Evolutionary conservation across 73 alveolate genomes (phyloP).

Genomic region (Uronychia binucleata): DNA sequence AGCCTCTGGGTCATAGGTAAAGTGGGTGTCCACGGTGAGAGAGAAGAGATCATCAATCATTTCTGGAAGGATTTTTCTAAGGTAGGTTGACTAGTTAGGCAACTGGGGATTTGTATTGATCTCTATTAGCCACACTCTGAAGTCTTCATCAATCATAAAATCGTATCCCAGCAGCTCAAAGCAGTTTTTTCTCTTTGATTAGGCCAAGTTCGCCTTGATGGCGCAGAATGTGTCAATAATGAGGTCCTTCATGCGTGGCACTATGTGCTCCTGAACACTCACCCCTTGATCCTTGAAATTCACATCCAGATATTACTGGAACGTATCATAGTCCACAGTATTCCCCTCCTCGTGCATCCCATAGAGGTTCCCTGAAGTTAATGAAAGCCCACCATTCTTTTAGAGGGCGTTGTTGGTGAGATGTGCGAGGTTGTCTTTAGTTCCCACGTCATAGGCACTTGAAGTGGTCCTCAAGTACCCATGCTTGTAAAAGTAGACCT

Average conservation of each 20-base stretch:
- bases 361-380: constrained; percentile 43
- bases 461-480: constrained; percentile 60
- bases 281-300: constrained; percentile 61
- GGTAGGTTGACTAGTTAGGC: constrained; percentile 76
- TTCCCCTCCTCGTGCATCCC: constrained; percentile 89
- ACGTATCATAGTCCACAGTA: constrained; percentile 74
- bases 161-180: constrained; percentile 92
- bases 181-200: constrained; percentile 72
- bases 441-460: constrained; percentile 46
- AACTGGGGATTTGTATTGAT: constrained; percentile 91
- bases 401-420: constrained; percentile 88
- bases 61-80: constrained; percentile 79
- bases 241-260: constrained; percentile 87
- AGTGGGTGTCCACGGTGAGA: constrained; percentile 68
- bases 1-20: constrained; percentile 6
- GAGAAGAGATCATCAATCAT: constrained; percentile 89
- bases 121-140: constrained; percentile 92
- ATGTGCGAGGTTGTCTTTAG: constrained; percentile 77
- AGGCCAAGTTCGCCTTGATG: constrained; percentile 65
- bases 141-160: constrained; percentile 89
- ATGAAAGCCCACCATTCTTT: constrained; percentile 52
- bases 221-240: constrained; percentile 80
- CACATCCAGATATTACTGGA: constrained; percentile 70
- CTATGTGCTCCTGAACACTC: constrained; percentile 72
- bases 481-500: constrained; percentile 45